Base-by-base conservation (phyloP, 1,284 basidiomycete species). In the Schizophyllum amplum region DNA sequence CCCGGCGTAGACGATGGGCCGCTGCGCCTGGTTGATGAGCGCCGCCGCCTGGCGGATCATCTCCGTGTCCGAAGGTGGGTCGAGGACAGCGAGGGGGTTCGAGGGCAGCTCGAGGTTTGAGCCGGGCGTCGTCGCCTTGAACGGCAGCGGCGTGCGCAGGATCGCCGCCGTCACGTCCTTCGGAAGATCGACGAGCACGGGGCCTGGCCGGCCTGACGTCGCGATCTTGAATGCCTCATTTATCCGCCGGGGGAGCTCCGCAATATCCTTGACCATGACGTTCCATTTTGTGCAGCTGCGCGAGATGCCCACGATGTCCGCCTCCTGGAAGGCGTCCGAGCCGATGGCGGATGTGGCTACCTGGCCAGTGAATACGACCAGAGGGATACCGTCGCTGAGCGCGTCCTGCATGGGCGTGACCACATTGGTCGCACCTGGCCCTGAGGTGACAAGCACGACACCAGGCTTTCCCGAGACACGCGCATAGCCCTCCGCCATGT, bases 161-260 rank as follows among this genome's bases (percentile, higher is more conserved):
- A 98, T 89, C 54, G 87, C 86, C 1, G 97, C 97, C 0, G 96
- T 99, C 57, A 99, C 86, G 70, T 99, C 97, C 74, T 99, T 99
- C 48, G 96, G 96, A 23, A 99, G 80, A 69, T 99, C 96, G 60
- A 99, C 95, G 60, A 99, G 87, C 47, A 98, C 96, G 57, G 97
- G 96, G 2, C 96, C 96, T 1, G 95, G 96, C 47, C 97, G 86
- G 1, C 96, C 97, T 7, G 93, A 93, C 1, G 92, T 97, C 27
- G 97, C 96, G 63, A 99, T 98, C 74, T 98, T 97, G 84, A 99
- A 99, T 0, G 96, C 97, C 73, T 99, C 96, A 71, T 98, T 99
- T 73, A 99, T 97, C 62, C 96, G 82, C 53, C 96, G 79, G 6
- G 96, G 97, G 4, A 98, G 80, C 73, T 98, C 96, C 24, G 91